Evolutionary conservation across 306 rosid genomes (phyloP).

Genomic region (Calophaca sinica): DNA sequence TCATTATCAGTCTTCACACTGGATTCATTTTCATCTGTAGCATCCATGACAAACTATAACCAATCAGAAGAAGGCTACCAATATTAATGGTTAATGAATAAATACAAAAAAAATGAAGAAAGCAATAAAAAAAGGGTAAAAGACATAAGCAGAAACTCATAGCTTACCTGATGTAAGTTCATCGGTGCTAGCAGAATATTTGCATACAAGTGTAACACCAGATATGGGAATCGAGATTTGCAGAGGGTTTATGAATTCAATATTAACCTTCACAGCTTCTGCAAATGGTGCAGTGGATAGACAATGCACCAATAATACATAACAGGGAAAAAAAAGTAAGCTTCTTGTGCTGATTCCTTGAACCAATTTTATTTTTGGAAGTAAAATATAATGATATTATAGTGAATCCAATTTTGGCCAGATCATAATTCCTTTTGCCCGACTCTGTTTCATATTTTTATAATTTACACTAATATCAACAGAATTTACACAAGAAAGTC

Average conservation of each 20-base stretch:
- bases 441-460: conserved; percentile 20
- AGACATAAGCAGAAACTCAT: conserved; percentile 40
- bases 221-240: conserved; percentile 83
- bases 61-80: conserved; percentile 26
- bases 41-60: conserved; percentile 46
- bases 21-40: conserved; percentile 65
- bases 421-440: conserved; percentile 33
- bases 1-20: conserved; percentile 50
- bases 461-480: not conserved
- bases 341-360: conserved; percentile 1
- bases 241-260: conserved; percentile 85
- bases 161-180: conserved; percentile 63
- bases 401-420: not conserved
- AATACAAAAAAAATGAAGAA: conserved; percentile 26
- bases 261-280: conserved; percentile 88
- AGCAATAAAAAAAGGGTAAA: conserved; percentile 21
- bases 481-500: conserved; percentile 19
- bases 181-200: conserved; percentile 63
- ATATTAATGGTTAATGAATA: conserved; percentile 25
- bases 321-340: not conserved
- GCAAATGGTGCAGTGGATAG: conserved; percentile 52
- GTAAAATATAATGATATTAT: not conserved
- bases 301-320: conserved; percentile 35
- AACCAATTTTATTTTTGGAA: conserved; percentile 3
- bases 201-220: conserved; percentile 76